A percentile compares a stretch with the other conserved stretches of the same genome.
These are phyloP conservation scores for Podila epicladia DNA, from an alignment of 192 early-diverging fungal species.

Conservation along the genomic window DNA sequence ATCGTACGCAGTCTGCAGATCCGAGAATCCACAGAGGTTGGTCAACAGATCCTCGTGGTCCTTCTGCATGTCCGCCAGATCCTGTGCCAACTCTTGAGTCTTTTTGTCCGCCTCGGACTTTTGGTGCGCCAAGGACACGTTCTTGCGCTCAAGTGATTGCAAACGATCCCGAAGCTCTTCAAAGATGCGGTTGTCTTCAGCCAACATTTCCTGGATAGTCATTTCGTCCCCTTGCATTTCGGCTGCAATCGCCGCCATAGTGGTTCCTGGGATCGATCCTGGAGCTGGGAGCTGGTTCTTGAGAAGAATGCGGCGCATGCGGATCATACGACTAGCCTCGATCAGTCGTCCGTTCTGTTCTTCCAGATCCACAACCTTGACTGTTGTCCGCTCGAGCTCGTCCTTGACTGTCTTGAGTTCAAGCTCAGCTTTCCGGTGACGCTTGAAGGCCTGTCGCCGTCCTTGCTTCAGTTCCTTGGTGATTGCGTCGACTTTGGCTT, in stretches of 20 bases:
- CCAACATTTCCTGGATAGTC: slow-evolving; percentile 50
- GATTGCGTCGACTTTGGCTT: slow-evolving; percentile 27
- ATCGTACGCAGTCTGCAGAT: slow-evolving; percentile 22
- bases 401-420: slow-evolving; percentile 39
- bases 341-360: slow-evolving; percentile 44
- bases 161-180: slow-evolving; percentile 42
- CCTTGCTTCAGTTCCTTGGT: slow-evolving; percentile 46
- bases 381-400: slow-evolving; percentile 27
- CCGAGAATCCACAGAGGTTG: slow-evolving; percentile 14
- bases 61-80: slow-evolving; percentile 23
- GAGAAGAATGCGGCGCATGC: slow-evolving; percentile 38
- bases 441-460: slow-evolving; percentile 41
- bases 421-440: slow-evolving; percentile 26
- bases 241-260: slow-evolving; percentile 39
- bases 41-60: slow-evolving; percentile 27
- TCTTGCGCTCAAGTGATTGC: slow-evolving; percentile 42
- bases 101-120: slow-evolving; percentile 35
- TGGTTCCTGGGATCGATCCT: slow-evolving; percentile 48
- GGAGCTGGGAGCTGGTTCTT: slow-evolving; percentile 45
- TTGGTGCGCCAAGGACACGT: slow-evolving; percentile 19
- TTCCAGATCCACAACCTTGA: slow-evolving; percentile 41
- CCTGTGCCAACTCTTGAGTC: slow-evolving; percentile 22
- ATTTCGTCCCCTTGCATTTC: slow-evolving; percentile 50
- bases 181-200: slow-evolving; percentile 46
- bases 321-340: slow-evolving; percentile 38